These are phyloP conservation scores for Alloascoidea africana DNA, from an alignment of 805 yeast genomes.

Conservation along the genomic window DNA sequence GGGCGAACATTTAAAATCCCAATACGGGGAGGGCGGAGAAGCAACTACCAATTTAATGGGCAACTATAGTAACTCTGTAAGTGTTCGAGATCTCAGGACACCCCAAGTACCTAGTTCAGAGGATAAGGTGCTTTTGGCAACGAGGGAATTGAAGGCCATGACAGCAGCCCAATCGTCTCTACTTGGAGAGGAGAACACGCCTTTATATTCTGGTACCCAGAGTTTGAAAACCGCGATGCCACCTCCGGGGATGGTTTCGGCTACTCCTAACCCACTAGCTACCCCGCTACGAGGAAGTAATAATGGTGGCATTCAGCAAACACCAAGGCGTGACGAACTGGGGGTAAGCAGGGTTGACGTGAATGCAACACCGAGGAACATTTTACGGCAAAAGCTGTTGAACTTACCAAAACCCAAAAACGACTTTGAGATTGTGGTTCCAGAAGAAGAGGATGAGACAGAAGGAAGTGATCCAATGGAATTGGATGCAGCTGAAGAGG, in stretches of 20 bases:
- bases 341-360: slow-evolving; percentile 8
- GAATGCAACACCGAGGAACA: slow-evolving; percentile 9
- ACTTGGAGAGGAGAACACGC: slow-evolving; percentile 14
- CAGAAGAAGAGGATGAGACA: slow-evolving; percentile 15
- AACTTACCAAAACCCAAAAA: slow-evolving; percentile 24
- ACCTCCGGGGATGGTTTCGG: slow-evolving; percentile 3
- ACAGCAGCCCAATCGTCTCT: slow-evolving; percentile 22
- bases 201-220: slow-evolving; percentile 5
- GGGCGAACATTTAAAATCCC: slow-evolving; percentile 9
- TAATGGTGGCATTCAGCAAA: slow-evolving; percentile 5
- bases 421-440: slow-evolving; percentile 20
- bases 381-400: slow-evolving; percentile 7
- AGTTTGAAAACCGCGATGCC: slow-evolving; percentile 3
- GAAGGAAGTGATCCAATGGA: slow-evolving; percentile 3
- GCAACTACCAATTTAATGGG: slow-evolving; percentile 7
- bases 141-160: slow-evolving; percentile 19
- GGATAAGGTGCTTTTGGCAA: slow-evolving; percentile 18
- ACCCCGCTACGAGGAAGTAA: slow-evolving; percentile 2
- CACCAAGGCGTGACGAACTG: slow-evolving; percentile 7
- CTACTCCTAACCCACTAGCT: slow-evolving; percentile 5
- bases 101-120: slow-evolving; percentile 13
- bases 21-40: slow-evolving; percentile 8
- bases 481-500: slow-evolving; percentile 10
- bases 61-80: slow-evolving; percentile 10
- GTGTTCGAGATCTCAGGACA: slow-evolving; percentile 7